phyloP scores from a whole-genome alignment of 768 basidiomycete genomes.

The Gloeophyllum trabeum region DNA sequence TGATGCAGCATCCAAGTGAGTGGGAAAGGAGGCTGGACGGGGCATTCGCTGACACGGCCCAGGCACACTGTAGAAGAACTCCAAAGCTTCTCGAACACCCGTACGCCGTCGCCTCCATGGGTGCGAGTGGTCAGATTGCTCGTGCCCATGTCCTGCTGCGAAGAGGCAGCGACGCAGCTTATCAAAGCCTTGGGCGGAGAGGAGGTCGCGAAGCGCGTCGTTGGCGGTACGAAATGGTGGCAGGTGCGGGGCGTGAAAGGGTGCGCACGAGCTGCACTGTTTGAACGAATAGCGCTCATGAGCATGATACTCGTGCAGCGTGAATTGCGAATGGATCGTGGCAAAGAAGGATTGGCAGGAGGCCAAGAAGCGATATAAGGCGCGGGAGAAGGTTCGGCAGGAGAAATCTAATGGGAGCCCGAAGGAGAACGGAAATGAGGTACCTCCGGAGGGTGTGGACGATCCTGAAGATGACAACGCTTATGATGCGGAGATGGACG shows the following conservation, averaged over 20 bases:
- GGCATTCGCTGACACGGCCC: constrained; percentile 1
- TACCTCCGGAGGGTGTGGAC: constrained; percentile 8
- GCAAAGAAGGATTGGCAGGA: constrained; percentile 77
- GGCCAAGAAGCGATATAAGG: constrained; percentile 46
- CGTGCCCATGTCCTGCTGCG: constrained; percentile 68
- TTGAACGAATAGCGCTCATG: background rate
- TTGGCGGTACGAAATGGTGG: constrained; percentile 97
- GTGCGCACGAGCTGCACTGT: constrained; percentile 27
- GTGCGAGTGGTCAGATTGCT: constrained; percentile 60
- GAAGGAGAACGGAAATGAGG: constrained; percentile 7
- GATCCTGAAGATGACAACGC: constrained; percentile 18
- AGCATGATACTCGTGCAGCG: constrained; percentile 27
- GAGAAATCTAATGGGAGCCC: background rate
- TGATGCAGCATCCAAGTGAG: constrained; percentile 58
- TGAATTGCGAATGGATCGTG: constrained; percentile 83
- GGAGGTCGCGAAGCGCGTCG: constrained; percentile 50
- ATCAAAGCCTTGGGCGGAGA: constrained; percentile 82
- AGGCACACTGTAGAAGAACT: constrained; percentile 84
- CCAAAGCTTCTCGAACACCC: constrained; percentile 70
- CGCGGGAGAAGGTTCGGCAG: constrained; percentile 11
- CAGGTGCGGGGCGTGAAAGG: constrained; percentile 81
- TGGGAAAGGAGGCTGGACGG: constrained; percentile 2
- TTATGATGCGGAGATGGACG: constrained; percentile 69
- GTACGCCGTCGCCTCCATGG: constrained; percentile 80
- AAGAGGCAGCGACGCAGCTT: constrained; percentile 61